These are phyloP conservation scores for Zygotorulaspora sp. DNA, from an alignment of 805 yeast species.

Conservation along the genomic window DNA sequence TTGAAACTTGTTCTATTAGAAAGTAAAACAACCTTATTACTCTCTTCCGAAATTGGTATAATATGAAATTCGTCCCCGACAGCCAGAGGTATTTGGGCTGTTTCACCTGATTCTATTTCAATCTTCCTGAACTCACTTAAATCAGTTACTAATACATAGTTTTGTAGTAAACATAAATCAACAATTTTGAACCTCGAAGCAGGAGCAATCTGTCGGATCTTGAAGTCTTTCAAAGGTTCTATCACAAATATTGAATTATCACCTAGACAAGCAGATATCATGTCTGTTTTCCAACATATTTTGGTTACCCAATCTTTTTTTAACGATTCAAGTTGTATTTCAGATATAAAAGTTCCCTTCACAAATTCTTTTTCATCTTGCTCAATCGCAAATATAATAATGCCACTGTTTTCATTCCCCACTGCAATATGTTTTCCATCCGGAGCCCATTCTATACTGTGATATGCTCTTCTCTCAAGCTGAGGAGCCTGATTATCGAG, in stretches of 20 bases:
- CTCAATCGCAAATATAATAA: constrained; percentile 14
- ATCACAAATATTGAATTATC: constrained; percentile 27
- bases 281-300: constrained; percentile 15
- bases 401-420: constrained; percentile 28
- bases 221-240: not conserved
- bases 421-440: constrained; percentile 20
- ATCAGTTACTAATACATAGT: constrained; percentile 15
- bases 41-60: constrained; percentile 16
- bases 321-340: constrained; percentile 4
- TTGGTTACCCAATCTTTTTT: constrained; percentile 23
- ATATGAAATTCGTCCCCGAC: constrained; percentile 20
- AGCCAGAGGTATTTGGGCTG: constrained; percentile 7
- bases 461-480: constrained; percentile 22
- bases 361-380: constrained; percentile 3
- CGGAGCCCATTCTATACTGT: constrained; percentile 28
- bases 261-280: constrained; percentile 16
- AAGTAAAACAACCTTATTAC: constrained; percentile 14
- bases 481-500: constrained; percentile 20
- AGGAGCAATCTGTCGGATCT: constrained; percentile 6
- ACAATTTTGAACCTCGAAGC: constrained; percentile 21
- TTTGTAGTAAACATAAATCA: constrained; percentile 18
- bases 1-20: constrained; percentile 21
- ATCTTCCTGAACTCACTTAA: constrained; percentile 16
- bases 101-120: constrained; percentile 8
- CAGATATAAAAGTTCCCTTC: not conserved